A percentile compares a stretch with the other conserved stretches of the same genome.
Conservation (phyloP, 2,329 filamentous ascomycete genomes). For the Fusarium sp. region DNA sequence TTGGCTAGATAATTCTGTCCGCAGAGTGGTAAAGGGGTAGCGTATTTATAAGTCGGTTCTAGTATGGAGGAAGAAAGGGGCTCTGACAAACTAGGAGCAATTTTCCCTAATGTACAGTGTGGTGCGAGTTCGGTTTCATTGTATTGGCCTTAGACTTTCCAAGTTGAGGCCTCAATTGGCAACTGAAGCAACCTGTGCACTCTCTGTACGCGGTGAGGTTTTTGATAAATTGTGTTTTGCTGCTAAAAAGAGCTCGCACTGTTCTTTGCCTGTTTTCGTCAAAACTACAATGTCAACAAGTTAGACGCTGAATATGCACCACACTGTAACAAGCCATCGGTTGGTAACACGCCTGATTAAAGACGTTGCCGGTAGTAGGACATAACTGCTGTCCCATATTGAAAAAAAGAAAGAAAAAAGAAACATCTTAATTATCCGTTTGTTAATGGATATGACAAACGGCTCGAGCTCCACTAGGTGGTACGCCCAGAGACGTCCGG, state of each 20-base stretch:
- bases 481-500: neutral
- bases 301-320: too few species aligned
- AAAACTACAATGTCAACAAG: too few species aligned
- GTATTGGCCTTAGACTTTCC: too few species aligned
- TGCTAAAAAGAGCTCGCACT: too few species aligned
- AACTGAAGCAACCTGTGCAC: too few species aligned
- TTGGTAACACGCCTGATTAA: neutral
- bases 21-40: neutral
- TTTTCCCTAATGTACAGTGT: neutral
- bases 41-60: neutral
- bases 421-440: neutral
- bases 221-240: too few species aligned
- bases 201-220: too few species aligned
- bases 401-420: neutral
- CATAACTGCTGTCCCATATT: neutral
- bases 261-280: too few species aligned
- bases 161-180: too few species aligned
- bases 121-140: too few species aligned
- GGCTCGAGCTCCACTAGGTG: neutral
- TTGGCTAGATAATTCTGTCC: neutral
- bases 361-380: neutral
- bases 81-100: neutral
- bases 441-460: neutral
- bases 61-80: neutral
- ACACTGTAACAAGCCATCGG: neutral